Evolutionary conservation across 306 rosid genomes (phyloP).

Genomic region (Alnus rubra): DNA sequence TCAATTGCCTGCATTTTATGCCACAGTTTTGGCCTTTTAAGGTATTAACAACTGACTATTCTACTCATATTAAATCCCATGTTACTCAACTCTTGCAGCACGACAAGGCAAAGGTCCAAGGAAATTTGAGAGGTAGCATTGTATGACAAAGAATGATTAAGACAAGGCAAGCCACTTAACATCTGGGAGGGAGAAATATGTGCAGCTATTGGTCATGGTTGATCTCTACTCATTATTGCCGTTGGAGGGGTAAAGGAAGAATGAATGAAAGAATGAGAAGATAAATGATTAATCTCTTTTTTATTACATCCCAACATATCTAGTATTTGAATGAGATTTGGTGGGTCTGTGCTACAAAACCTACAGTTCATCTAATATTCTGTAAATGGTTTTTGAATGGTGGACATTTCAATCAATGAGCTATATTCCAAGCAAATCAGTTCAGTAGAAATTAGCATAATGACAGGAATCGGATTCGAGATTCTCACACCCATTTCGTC

Average conservation of each 20-base stretch:
- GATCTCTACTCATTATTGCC: not conserved
- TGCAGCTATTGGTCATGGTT: no score
- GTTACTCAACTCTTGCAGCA: conserved; percentile 38
- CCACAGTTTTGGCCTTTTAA: conserved; percentile 16
- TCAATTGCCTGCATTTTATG: not conserved
- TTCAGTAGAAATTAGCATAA: no score
- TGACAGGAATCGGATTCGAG: no score
- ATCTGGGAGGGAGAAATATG: not conserved
- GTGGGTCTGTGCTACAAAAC: not conserved
- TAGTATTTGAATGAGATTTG: not conserved
- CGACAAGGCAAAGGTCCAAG: conserved; percentile 25
- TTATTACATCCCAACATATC: not conserved
- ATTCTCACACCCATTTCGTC: no score
- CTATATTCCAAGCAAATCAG: no score
- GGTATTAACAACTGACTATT: not conserved
- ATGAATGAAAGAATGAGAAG: not conserved
- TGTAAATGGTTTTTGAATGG: not conserved
- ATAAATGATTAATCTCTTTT: not conserved
- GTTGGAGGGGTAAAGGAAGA: not conserved
- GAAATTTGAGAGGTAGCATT: conserved; percentile 25
- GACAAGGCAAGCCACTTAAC: not conserved
- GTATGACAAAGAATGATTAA: conserved; percentile 17
- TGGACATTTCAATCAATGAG: no score
- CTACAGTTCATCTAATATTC: not conserved
- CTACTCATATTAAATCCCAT: conserved; percentile 20